Base-by-base conservation (phyloP, 805 yeast species). In the Vanderwaltozyma polyspora region DNA sequence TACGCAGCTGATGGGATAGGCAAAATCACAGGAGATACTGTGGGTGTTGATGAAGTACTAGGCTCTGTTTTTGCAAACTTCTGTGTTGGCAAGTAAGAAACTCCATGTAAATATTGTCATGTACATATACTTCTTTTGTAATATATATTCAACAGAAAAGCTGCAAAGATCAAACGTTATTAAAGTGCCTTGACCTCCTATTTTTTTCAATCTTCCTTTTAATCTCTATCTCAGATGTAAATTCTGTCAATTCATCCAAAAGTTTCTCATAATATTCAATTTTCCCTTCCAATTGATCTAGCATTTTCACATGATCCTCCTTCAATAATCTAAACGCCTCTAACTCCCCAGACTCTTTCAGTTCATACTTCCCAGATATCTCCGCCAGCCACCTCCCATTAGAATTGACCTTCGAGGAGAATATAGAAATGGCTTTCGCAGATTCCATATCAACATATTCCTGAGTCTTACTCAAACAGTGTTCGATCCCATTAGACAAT, bases 31-130 rank as follows among this genome's bases (percentile, higher is more conserved):
- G 98, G 97, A 1, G 81, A 82, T 26, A 72, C 84, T 0, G 74
- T 89, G 11, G 94, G 94, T 0, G 68, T 87, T 0, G 96, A 91
- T 46, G 97, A 91, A 50, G 76, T 91, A 1, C 62, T 91, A 5
- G 95, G 91, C 1, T 89, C 83, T 1, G 91, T 91, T 0, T 91
- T 91, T 51, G 77, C 94, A 2, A 80, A 76, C 41, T 91, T 91
- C 54, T 91, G 98, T 57, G 85, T 91, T 16, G 98, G 98, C 0
- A 89, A 89, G 56, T 89, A 61, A 28, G n/a, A n/a, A n/a, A n/a
- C n/a, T n/a, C n/a, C n/a, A n/a, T n/a, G n/a, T n/a, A n/a, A n/a
- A n/a, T n/a, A n/a, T n/a, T n/a, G n/a, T n/a, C n/a, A n/a, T n/a
- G n/a, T n/a, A n/a, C n/a, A n/a, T n/a, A n/a, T n/a, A n/a, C n/a